Percentiles rank a stretch among this genome's conserved stretches.
These are phyloP conservation scores for Jackrogersella minutella DNA, from an alignment of 495 filamentous ascomycete genomes.

Conservation along the genomic window DNA sequence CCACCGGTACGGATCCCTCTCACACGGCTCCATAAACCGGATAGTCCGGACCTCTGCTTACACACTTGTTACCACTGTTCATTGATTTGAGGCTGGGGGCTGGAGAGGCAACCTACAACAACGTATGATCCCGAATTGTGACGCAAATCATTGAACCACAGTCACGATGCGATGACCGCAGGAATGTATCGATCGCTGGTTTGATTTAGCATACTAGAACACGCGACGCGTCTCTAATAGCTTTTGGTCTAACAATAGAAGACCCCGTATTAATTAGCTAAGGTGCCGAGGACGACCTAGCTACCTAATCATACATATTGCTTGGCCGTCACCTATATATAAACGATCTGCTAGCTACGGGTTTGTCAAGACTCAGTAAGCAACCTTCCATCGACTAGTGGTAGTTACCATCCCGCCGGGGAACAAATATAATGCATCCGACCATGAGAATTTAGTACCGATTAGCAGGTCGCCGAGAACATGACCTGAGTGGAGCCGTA, in stretches of 20 bases:
- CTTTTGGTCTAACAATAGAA: neutral
- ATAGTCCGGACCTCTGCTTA: slow-evolving; percentile 9
- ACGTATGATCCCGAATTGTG: neutral
- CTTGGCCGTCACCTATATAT: neutral
- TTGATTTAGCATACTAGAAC: neutral
- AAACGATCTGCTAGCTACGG: too few relatives aligned
- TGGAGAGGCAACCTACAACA: slow-evolving; percentile 1
- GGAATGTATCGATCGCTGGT: neutral
- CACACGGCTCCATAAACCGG: slow-evolving; percentile 35
- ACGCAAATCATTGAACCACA: neutral
- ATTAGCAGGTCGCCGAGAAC: neutral
- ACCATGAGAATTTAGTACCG: neutral
- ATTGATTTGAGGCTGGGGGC: neutral
- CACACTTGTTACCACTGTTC: slow-evolving; percentile 9
- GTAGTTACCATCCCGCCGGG: neutral
- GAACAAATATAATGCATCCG: neutral
- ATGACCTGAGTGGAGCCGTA: neutral
- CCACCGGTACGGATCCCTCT: slow-evolving; percentile 9
- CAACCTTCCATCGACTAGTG: neutral
- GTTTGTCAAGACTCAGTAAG: neutral
- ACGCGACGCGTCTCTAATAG: neutral
- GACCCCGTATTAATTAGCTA: neutral
- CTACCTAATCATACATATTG: too few relatives aligned
- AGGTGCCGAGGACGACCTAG: too few relatives aligned
- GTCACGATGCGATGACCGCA: neutral